These are phyloP conservation scores for Gynostemma pentaphyllum DNA, from an alignment of 306 rosid genomes.

Conservation along the genomic window DNA sequence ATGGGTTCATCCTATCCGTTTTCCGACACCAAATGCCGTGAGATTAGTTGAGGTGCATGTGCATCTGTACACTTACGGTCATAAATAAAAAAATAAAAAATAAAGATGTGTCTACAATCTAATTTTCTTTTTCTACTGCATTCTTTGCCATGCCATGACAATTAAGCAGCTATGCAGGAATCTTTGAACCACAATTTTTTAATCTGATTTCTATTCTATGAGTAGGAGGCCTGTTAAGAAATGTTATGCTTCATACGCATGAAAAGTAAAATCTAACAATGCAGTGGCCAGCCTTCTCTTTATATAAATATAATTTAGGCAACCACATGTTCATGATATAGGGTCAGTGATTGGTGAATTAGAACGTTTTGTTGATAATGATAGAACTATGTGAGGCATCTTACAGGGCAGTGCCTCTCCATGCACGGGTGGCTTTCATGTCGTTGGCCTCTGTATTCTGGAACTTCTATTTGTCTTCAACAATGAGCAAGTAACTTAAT, in stretches of 20 bases:
- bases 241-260: not conserved
- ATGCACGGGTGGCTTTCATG: slow-evolving; percentile 87
- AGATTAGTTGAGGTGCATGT: too few species aligned
- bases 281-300: not conserved
- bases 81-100: too few species aligned
- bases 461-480: slow-evolving; percentile 81
- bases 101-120: not conserved
- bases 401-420: slow-evolving; percentile 90
- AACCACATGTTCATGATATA: not conserved
- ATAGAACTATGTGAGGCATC: slow-evolving; percentile 16
- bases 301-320: not conserved
- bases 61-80: too few species aligned
- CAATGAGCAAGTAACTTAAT: slow-evolving; percentile 63
- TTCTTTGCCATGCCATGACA: not conserved
- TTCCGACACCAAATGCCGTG: too few species aligned
- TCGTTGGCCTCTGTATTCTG: slow-evolving; percentile 81
- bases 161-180: not conserved
- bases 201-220: not conserved
- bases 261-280: not conserved
- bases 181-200: not conserved
- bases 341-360: not conserved
- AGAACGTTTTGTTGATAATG: slow-evolving; percentile 10
- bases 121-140: not conserved
- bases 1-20: too few species aligned
- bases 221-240: not conserved